A percentile compares a stretch with the other conserved stretches of the same genome.
Evolutionary conservation across 78 protist genomes (phyloP).

Genomic region (Polysphondylium violaceum): DNA sequence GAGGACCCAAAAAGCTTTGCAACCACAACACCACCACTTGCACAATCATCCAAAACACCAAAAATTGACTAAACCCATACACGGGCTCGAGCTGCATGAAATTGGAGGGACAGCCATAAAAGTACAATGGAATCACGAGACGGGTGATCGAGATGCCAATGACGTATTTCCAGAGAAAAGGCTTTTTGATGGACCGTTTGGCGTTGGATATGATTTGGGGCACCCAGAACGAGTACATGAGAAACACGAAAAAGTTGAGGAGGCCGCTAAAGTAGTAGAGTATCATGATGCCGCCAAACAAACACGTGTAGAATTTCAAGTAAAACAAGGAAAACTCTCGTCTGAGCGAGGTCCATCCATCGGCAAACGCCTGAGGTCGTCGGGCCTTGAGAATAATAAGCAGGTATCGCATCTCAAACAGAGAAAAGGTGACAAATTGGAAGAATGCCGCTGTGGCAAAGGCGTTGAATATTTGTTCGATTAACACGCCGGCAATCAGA

Average conservation of each 20-base stretch:
- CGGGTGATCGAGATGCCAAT: constrained; percentile 81
- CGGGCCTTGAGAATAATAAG: constrained; percentile 83
- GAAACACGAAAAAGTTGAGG: constrained; percentile 70
- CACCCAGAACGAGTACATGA: constrained; percentile 87
- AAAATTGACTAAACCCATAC: constrained; percentile 4
- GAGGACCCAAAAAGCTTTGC: constrained; percentile 86
- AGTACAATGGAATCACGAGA: constrained; percentile 84
- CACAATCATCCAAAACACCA: constrained; percentile 46
- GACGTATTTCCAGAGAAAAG: constrained; percentile 71
- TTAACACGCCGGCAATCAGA: constrained; percentile 77
- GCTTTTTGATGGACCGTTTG: constrained; percentile 30
- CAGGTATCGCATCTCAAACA: constrained; percentile 88
- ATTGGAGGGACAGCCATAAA: constrained; percentile 86
- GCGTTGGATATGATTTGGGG: constrained; percentile 84
- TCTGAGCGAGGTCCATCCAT: constrained; percentile 81
- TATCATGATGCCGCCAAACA: constrained; percentile 80
- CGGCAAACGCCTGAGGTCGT: constrained; percentile 77
- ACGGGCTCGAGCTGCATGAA: constrained; percentile 57
- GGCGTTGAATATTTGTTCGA: constrained; percentile 83
- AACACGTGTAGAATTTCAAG: constrained; percentile 81
- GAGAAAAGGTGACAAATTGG: constrained; percentile 83
- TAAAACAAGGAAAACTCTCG: constrained; percentile 85
- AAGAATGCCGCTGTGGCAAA: constrained; percentile 89
- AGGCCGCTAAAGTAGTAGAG: constrained; percentile 69
- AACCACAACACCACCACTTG: constrained; percentile 63